A percentile compares a stretch with the other conserved stretches of the same genome.
Conservation (phyloP, 1,139 yeast genomes). For the Meyerozyma sp. region DNA sequence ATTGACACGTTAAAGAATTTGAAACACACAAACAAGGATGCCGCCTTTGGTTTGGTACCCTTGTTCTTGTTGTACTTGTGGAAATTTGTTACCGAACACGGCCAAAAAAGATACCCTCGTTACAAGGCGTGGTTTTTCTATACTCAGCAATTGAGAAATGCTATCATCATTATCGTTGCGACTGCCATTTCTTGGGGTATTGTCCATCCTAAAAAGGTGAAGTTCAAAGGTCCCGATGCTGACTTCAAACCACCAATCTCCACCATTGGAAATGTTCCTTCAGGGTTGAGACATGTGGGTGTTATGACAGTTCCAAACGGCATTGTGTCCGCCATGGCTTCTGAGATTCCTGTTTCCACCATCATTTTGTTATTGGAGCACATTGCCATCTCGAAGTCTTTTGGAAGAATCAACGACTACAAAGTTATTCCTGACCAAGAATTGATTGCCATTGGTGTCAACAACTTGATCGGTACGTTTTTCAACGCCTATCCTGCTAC, state of each 20-base stretch:
- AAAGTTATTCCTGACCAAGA: constrained; percentile 92
- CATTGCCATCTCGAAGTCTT: constrained; percentile 89
- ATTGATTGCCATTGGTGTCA: constrained; percentile 88
- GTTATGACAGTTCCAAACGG: constrained; percentile 64
- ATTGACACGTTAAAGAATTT: constrained; percentile 70
- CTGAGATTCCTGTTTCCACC: constrained; percentile 80
- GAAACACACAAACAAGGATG: constrained; percentile 64
- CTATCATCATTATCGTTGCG: constrained; percentile 72
- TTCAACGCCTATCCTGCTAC: constrained; percentile 95
- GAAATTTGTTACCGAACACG: constrained; percentile 53
- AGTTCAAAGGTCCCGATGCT: constrained; percentile 28
- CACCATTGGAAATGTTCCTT: constrained; percentile 73
- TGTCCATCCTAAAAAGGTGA: constrained; percentile 29
- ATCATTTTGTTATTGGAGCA: constrained; percentile 84
- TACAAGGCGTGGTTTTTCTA: constrained; percentile 59
- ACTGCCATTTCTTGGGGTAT: constrained; percentile 69
- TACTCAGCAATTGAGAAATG: constrained; percentile 71
- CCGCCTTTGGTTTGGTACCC: constrained; percentile 82
- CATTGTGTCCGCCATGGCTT: constrained; percentile 54
- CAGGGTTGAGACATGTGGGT: constrained; percentile 76
- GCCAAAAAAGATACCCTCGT: constrained; percentile 64
- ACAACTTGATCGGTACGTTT: constrained; percentile 85
- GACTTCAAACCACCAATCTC: constrained; percentile 46
- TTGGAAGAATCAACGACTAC: constrained; percentile 89
- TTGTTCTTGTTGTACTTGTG: constrained; percentile 64